These are phyloP conservation scores for Planoprotostelium fungivorum DNA, from an alignment of 78 protist genomes.

Conservation along the genomic window DNA sequence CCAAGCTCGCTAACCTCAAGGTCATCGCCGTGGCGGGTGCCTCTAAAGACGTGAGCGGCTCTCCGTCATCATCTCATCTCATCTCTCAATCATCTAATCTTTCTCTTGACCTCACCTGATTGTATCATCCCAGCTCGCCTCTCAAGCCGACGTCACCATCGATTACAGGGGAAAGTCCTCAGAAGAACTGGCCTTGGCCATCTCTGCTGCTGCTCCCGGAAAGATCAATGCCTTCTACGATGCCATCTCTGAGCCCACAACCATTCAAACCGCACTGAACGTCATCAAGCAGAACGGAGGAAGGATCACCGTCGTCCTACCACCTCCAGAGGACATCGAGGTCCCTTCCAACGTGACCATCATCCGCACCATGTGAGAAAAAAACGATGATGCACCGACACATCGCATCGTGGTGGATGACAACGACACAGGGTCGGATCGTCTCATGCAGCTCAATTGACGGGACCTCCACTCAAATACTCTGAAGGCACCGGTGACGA, in stretches of 20 bases:
- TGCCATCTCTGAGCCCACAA: neutral
- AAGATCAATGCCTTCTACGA: neutral
- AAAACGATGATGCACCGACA: too few species aligned
- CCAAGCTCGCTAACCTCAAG: neutral
- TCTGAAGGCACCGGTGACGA: neutral
- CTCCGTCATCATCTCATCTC: neutral
- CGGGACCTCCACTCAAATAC: neutral
- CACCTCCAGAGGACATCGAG: neutral
- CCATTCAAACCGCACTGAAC: neutral
- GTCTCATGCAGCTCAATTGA: too few species aligned
- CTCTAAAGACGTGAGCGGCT: neutral
- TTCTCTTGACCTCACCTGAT: too few species aligned
- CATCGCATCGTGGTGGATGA: too few species aligned
- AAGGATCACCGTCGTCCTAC: neutral
- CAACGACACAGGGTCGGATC: too few species aligned
- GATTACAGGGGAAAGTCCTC: neutral
- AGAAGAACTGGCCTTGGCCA: neutral
- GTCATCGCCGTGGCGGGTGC: neutral
- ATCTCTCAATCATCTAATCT: too few species aligned
- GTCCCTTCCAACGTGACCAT: neutral
- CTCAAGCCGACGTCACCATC: neutral
- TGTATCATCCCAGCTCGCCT: neutral
- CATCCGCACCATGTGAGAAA: neutral
- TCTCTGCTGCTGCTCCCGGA: neutral
- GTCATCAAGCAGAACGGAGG: neutral